A percentile compares a stretch with the other conserved stretches of the same genome.
Conservation (phyloP, 108 stramenopile genomes). For the Chaetoceros muelleri region DNA sequence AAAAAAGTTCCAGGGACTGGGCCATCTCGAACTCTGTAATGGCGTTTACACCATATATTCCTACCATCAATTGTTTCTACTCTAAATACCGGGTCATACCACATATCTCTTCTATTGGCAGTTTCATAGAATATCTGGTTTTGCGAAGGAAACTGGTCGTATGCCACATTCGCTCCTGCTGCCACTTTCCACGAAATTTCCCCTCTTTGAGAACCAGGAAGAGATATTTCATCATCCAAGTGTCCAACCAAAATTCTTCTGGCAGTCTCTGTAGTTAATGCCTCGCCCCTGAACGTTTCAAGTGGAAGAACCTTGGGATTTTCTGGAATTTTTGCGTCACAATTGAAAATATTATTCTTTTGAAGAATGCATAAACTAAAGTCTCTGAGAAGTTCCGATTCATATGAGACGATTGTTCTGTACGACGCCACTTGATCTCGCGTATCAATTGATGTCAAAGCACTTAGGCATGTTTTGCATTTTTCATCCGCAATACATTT, state of each 20-base stretch:
- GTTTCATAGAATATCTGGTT: conserved; percentile 68
- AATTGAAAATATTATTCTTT: conserved; percentile 86
- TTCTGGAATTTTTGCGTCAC: conserved; percentile 57
- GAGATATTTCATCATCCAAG: conserved; percentile 48
- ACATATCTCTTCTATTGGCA: conserved; percentile 43
- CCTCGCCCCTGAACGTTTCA: conserved; percentile 50
- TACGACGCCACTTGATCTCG: conserved; percentile 20
- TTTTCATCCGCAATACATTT: conserved; percentile 55
- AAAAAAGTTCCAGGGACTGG: conserved; percentile 49
- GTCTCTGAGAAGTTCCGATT: conserved; percentile 72
- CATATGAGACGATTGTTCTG: conserved; percentile 90
- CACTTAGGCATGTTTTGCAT: conserved; percentile 57
- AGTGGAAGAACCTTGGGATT: conserved; percentile 52
- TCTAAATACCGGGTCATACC: conserved; percentile 96
- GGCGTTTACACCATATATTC: conserved; percentile 81
- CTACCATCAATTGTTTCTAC: conserved; percentile 90
- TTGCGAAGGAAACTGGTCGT: conserved; percentile 92
- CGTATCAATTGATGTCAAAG: conserved; percentile 61
- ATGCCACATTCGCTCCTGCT: conserved; percentile 86
- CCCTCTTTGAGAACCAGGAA: conserved; percentile 19
- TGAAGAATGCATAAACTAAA: conserved; percentile 88
- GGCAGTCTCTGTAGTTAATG: conserved; percentile 56
- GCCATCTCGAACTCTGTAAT: conserved; percentile 64
- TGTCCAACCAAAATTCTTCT: conserved; percentile 81
- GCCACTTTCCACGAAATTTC: conserved; percentile 89